These are phyloP conservation scores for Bipolaris gigantea DNA, from an alignment of 2,329 filamentous ascomycete species.

Conservation along the genomic window DNA sequence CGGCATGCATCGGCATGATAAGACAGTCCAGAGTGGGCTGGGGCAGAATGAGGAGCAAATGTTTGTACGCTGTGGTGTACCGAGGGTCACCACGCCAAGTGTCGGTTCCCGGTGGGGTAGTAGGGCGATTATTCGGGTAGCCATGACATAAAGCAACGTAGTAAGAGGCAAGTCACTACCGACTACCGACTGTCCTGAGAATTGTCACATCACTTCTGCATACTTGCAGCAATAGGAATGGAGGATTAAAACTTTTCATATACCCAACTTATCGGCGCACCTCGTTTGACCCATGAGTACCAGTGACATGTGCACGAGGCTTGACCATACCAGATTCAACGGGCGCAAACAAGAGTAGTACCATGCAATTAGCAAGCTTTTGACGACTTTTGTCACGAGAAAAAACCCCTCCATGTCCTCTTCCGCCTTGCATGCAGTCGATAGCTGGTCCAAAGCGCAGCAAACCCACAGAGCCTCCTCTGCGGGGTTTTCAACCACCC, in stretches of 20 bases:
- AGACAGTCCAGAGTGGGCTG: too few species aligned
- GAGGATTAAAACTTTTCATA: too few species aligned
- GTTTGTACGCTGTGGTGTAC: too few species aligned
- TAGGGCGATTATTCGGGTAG: background rate
- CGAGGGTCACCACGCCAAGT: background rate
- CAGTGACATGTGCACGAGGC: too few species aligned
- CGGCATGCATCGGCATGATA: too few species aligned
- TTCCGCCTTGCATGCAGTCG: background rate
- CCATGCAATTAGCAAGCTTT: background rate
- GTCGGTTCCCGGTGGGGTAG: background rate
- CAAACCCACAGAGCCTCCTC: background rate
- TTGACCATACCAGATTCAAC: background rate
- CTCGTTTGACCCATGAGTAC: background rate
- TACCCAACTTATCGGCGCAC: too few species aligned
- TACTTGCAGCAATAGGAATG: too few species aligned
- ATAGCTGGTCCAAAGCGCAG: background rate
- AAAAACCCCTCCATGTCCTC: background rate
- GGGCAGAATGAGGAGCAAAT: too few species aligned
- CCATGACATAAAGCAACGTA: background rate
- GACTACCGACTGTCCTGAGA: background rate
- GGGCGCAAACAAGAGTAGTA: background rate
- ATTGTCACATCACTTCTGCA: too few species aligned
- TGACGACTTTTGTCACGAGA: background rate
- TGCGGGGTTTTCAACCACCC: background rate
- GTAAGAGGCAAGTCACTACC: background rate